Conservation (phyloP, 1,284 basidiomycete genomes). For the Ganoderma boninense region DNA sequence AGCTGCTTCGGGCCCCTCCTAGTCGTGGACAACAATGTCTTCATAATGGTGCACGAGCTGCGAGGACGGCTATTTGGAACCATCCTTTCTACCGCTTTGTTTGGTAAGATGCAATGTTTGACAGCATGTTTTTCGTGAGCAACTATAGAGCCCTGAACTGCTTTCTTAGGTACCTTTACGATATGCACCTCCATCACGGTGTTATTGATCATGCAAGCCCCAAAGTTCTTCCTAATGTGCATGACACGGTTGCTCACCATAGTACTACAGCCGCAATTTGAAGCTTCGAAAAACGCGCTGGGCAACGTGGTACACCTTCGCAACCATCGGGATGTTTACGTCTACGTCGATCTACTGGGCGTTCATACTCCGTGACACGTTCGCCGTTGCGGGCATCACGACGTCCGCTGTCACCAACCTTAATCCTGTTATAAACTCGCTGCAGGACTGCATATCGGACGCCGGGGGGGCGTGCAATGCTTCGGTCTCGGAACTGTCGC, state of each 20-base stretch:
- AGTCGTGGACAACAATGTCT: too few relatives aligned
- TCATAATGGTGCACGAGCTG: background rate
- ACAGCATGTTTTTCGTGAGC: too few relatives aligned
- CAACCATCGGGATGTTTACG: background rate
- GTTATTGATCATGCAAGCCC: background rate
- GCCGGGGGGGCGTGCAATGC: too few relatives aligned
- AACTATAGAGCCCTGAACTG: background rate
- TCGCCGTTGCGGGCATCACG: background rate
- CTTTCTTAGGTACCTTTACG: background rate
- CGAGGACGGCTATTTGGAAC: background rate
- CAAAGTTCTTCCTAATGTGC: too few relatives aligned
- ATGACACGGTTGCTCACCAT: background rate
- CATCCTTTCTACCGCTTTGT: background rate
- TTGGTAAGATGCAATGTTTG: background rate
- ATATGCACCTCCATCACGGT: background rate
- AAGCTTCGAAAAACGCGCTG: background rate
- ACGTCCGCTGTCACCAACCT: background rate
- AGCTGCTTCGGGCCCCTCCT: too few relatives aligned
- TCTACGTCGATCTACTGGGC: background rate
- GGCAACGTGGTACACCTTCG: background rate
- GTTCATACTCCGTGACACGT: background rate
- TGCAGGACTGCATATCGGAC: too few relatives aligned
- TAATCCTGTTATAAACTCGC: background rate
- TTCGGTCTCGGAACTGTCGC: too few relatives aligned
- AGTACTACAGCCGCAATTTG: background rate